Evolutionary conservation across 805 yeast genomes (phyloP).

Genomic region (Yamadazyma nakazawae): DNA sequence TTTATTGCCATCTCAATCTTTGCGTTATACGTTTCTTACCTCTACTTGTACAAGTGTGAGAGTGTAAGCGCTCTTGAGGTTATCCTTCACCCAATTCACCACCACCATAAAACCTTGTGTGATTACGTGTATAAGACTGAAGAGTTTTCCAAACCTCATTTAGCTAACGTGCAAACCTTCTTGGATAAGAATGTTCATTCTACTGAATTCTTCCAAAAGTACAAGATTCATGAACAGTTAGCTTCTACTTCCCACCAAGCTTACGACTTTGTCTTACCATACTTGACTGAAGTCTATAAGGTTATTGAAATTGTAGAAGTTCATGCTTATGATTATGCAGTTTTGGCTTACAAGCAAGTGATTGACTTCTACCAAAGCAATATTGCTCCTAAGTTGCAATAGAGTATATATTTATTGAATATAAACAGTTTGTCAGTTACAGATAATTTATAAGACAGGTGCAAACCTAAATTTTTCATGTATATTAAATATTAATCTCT

Average conservation of each 20-base stretch:
- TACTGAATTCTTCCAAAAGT: constrained; percentile 32
- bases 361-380: constrained; percentile 19
- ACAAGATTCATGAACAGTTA: constrained; percentile 28
- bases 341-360: constrained; percentile 18
- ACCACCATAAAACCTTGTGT: constrained; percentile 36
- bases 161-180: constrained; percentile 22
- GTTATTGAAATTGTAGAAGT: constrained; percentile 33
- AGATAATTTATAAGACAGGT: too few relatives aligned
- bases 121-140: constrained; percentile 29
- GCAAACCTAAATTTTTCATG: not conserved
- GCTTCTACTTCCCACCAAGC: constrained; percentile 13
- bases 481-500: not conserved
- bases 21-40: constrained; percentile 34
- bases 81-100: constrained; percentile 37
- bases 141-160: constrained; percentile 29
- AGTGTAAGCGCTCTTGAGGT: constrained; percentile 27
- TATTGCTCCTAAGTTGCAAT: constrained; percentile 16
- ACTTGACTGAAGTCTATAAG: constrained; percentile 29
- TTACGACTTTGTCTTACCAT: constrained; percentile 25
- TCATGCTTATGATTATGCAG: constrained; percentile 24
- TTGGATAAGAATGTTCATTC: constrained; percentile 38
- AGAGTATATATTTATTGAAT: not conserved
- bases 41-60: constrained; percentile 39
- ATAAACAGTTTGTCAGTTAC: not conserved
- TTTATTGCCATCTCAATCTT: constrained; percentile 21